Base-by-base conservation (phyloP, 257 asterid genomes). In the Capsicum rhomboideum region DNA sequence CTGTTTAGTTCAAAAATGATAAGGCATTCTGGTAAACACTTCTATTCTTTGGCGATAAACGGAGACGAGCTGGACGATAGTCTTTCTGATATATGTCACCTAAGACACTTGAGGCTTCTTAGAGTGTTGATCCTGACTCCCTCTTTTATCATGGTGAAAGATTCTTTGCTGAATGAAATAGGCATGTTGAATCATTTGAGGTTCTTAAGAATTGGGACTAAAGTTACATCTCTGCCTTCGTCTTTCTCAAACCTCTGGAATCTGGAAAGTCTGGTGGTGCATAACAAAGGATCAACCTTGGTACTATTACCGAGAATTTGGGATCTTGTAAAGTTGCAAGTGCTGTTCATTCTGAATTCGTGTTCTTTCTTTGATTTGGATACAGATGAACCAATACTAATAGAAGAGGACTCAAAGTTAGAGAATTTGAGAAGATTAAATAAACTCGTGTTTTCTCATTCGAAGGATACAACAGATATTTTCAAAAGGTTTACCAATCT, bases 61-160 rank as follows among this genome's bases (percentile, higher is more conserved):
- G 26, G 82, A 1, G 12, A 23, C 13, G 10, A 8, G 80, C 13
- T 21, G 26, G 9, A 42, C 42, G 52, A n/a, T 52, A 3, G 37
- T 59, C 80, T n/a, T 20, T 13, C 23, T 69, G 14, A 26, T 72
- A 0, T 21, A 14, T 56, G 80, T 83, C 71, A 64, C 54, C 56
- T 58, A 82, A 20, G 78, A 82, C 11, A 78, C 13, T 54, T 80
- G 55, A 84, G 83, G 80, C 86, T 71, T 50, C 74, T 88, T 16
- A 50, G 84, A 75, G 86, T 82, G 64, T 37, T 84, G 75, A 59
- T 63, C 37, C 46, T 86, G 79, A 13, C 50, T 9, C 14, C 13
- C 52, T 10, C 12, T 46, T 9, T 46, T 53, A 55, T 53, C 12
- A 40, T 40, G 12, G 54, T 50, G 42, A 71, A 54, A n/a, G 58